Conservation (phyloP, 1,139 yeast species). For the Pichia sp. region DNA sequence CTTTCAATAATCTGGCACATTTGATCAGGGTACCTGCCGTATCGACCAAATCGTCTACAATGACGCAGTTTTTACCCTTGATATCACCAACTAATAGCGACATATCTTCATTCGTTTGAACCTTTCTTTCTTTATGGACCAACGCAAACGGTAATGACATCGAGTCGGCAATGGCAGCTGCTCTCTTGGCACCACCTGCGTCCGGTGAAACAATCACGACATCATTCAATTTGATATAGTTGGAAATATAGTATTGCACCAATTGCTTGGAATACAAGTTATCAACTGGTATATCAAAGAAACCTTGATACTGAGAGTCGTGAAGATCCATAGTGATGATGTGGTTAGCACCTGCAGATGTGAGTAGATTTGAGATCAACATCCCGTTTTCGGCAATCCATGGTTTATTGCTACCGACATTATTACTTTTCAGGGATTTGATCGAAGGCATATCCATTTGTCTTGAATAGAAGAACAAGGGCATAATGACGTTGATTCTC, state of each 20-base stretch:
- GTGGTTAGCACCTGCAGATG: conserved; percentile 94
- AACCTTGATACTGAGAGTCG: conserved; percentile 93
- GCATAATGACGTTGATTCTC: conserved; percentile 89
- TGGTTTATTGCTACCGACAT: conserved; percentile 45
- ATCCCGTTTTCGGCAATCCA: conserved; percentile 98
- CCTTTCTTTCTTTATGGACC: conserved; percentile 89
- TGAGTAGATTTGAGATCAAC: conserved; percentile 76
- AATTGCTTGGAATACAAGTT: conserved; percentile 82
- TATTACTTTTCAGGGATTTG: conserved; percentile 35
- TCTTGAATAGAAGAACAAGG: conserved; percentile 90
- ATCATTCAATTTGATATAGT: conserved; percentile 59
- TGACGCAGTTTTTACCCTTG: conserved; percentile 69
- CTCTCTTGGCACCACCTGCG: conserved; percentile 97
- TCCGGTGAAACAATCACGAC: conserved; percentile 91
- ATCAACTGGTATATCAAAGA: conserved; percentile 88
- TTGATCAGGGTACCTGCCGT: conserved; percentile 88
- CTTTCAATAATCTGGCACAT: conserved; percentile 85
- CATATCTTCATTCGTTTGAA: conserved; percentile 26
- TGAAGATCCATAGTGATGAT: conserved; percentile 97
- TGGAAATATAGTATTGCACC: conserved; percentile 69
- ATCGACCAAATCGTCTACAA: conserved; percentile 90
- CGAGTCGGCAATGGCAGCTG: conserved; percentile 88
- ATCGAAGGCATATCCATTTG: conserved; percentile 90
- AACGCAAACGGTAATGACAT: conserved; percentile 86
- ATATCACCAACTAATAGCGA: conserved; percentile 90